Evolutionary conservation across 163 green algal species (phyloP).

Genomic region (Chloromonas sp.): DNA sequence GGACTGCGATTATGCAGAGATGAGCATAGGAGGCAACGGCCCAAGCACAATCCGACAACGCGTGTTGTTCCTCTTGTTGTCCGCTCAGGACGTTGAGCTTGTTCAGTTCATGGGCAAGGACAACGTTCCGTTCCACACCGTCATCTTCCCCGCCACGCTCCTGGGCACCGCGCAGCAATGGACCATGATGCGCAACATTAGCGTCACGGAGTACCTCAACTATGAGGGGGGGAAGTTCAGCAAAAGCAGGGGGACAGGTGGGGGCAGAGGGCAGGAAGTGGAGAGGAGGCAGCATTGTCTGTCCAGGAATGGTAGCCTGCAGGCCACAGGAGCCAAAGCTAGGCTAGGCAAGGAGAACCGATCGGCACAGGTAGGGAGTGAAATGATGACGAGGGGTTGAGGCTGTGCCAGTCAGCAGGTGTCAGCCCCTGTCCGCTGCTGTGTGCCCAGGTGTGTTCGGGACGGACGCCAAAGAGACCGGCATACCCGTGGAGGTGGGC

Average conservation of each 20-base stretch:
- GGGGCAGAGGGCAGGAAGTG: conserved; percentile 3
- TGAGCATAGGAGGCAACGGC: too few species aligned
- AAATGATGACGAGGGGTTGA: too few species aligned
- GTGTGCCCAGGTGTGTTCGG: conserved; percentile 83
- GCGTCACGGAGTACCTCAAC: conserved; percentile 97
- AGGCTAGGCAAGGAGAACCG: too few species aligned
- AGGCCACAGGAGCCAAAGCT: too few species aligned
- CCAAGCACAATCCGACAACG: too few species aligned
- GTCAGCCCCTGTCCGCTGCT: too few species aligned
- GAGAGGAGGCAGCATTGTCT: background rate
- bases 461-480: conserved; percentile 84
- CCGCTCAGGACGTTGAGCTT: conserved; percentile 83
- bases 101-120: conserved; percentile 99
- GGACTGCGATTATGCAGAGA: too few species aligned
- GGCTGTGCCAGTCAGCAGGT: too few species aligned
- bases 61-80: background rate
- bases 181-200: conserved; percentile 93
- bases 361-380: too few species aligned
- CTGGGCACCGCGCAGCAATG: conserved; percentile 77
- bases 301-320: too few species aligned
- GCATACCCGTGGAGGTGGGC: conserved; percentile 79
- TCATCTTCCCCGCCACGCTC: conserved; percentile 92
- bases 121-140: conserved; percentile 98
- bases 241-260: conserved; percentile 82
- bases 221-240: conserved; percentile 97